Percentiles rank a stretch among this genome's conserved stretches.
These are phyloP conservation scores for Malassezia pachydermatis DNA, from an alignment of 1,284 basidiomycete species.

Conservation along the genomic window DNA sequence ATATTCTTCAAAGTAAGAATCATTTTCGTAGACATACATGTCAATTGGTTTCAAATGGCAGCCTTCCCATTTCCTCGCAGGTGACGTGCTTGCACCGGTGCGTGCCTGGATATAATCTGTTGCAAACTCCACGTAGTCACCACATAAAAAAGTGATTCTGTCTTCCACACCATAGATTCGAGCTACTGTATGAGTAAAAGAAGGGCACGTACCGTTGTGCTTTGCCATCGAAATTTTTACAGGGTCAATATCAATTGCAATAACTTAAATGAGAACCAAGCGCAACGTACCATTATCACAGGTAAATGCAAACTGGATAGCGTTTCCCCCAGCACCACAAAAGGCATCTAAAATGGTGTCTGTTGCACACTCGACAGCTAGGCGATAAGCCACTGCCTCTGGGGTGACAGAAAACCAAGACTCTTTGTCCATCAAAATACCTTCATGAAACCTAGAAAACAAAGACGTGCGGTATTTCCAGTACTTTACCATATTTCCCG, in stretches of 20 bases:
- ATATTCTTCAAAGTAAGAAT: slow-evolving; percentile 1
- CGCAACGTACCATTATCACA: slow-evolving; percentile 58
- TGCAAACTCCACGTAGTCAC: slow-evolving; percentile 75
- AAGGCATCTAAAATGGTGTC: slow-evolving; percentile 71
- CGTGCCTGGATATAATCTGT: slow-evolving; percentile 2
- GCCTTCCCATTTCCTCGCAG: slow-evolving; percentile 20
- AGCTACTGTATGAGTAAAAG: background rate
- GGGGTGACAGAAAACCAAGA: slow-evolving; percentile 98
- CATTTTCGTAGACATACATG: slow-evolving; percentile 1
- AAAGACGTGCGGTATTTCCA: slow-evolving; percentile 31
- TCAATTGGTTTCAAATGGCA: slow-evolving; percentile 15
- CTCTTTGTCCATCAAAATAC: slow-evolving; percentile 59
- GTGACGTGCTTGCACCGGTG: slow-evolving; percentile 30
- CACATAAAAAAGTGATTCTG: slow-evolving; percentile 83
- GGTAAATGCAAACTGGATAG: slow-evolving; percentile 90
- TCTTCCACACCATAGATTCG: slow-evolving; percentile 86
- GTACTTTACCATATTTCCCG: slow-evolving; percentile 21
- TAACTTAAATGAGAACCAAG: slow-evolving; percentile 55
- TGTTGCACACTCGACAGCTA: slow-evolving; percentile 68
- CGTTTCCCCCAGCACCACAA: slow-evolving; percentile 93
- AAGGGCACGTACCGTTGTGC: slow-evolving; percentile 57
- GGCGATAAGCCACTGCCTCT: slow-evolving; percentile 77
- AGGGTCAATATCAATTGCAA: slow-evolving; percentile 79
- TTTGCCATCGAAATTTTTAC: slow-evolving; percentile 71
- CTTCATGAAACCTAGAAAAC: slow-evolving; percentile 32